These are phyloP conservation scores for Castanospermum australe DNA, from an alignment of 306 rosid genomes.

Conservation along the genomic window DNA sequence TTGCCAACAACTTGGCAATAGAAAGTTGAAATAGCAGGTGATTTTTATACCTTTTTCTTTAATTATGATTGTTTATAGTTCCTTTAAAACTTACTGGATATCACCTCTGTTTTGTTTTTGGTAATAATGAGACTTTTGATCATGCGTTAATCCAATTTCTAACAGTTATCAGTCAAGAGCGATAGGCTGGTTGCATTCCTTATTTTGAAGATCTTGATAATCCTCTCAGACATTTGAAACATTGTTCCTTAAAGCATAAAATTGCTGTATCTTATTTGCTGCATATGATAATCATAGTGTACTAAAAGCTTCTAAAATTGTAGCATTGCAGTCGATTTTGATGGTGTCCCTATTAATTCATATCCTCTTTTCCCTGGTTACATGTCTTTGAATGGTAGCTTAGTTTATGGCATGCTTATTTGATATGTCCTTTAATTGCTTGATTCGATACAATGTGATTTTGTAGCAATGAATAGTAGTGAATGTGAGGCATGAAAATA, in stretches of 20 bases:
- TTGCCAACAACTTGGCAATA: slow-evolving; percentile 71
- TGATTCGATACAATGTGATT: not conserved
- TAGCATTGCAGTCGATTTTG: not conserved
- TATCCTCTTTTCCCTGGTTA: not conserved
- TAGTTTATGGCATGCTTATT: not conserved
- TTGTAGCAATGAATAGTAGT: not conserved
- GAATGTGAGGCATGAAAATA: not conserved
- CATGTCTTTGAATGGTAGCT: not conserved
- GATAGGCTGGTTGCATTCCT: not conserved
- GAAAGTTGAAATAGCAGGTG: slow-evolving; percentile 60
- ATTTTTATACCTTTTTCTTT: not conserved
- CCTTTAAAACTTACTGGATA: not conserved
- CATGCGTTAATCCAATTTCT: not conserved
- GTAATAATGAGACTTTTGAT: not conserved
- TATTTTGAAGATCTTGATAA: not conserved
- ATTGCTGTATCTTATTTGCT: not conserved
- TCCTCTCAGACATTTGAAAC: not conserved
- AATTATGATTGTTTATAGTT: not conserved
- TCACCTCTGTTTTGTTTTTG: not conserved
- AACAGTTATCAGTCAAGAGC: not conserved
- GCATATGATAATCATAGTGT: not conserved
- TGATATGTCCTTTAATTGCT: not conserved
- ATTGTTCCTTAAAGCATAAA: not conserved
- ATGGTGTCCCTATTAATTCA: not conserved
- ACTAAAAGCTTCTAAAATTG: not conserved